Evolutionary conservation across 2,329 filamentous ascomycete species (phyloP).

Genomic region (Xylariales sp.): DNA sequence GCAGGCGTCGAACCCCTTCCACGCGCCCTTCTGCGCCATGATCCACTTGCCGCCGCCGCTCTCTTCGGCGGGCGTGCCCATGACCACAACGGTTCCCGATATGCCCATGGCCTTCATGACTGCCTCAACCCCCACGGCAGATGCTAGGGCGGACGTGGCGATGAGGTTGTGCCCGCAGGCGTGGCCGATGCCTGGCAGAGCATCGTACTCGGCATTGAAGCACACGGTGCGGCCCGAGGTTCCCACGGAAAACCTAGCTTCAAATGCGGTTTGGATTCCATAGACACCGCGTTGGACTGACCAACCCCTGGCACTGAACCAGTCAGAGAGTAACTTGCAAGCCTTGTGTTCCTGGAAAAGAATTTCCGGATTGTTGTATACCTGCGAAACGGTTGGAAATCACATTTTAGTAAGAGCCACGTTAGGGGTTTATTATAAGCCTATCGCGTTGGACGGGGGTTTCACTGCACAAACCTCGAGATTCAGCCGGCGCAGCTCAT

Average conservation of each 20-base stretch:
- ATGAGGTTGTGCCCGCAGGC: conserved; percentile 43
- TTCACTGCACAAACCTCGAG: background rate
- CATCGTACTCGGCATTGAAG: conserved; percentile 25
- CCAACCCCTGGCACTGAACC: conserved; percentile 1
- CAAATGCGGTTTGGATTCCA: conserved; percentile 2
- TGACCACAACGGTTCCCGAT: conserved; percentile 1
- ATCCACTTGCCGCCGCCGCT: conserved; percentile 6
- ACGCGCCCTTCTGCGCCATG: conserved; percentile 5
- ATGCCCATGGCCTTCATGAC: conserved; percentile 19
- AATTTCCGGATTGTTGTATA: conserved; percentile 5
- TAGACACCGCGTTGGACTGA: conserved; percentile 2
- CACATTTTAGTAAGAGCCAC: too few species aligned
- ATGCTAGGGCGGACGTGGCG: conserved; percentile 32
- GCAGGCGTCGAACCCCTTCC: conserved; percentile 5
- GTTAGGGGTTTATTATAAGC: background rate
- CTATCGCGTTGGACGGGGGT: background rate
- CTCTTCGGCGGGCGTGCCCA: conserved; percentile 4
- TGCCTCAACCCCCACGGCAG: conserved; percentile 32
- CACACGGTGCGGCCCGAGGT: background rate
- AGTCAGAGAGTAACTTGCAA: conserved; percentile 3
- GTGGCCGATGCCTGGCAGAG: conserved; percentile 40
- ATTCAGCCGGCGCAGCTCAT: conserved; percentile 2
- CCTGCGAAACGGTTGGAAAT: too few species aligned
- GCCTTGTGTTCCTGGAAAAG: conserved; percentile 3
- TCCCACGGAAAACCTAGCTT: conserved; percentile 1